A percentile compares a stretch with the other conserved stretches of the same genome.
These are phyloP conservation scores for Anisogramma anomala DNA, from an alignment of 2,329 filamentous ascomycete species.

Conservation along the genomic window DNA sequence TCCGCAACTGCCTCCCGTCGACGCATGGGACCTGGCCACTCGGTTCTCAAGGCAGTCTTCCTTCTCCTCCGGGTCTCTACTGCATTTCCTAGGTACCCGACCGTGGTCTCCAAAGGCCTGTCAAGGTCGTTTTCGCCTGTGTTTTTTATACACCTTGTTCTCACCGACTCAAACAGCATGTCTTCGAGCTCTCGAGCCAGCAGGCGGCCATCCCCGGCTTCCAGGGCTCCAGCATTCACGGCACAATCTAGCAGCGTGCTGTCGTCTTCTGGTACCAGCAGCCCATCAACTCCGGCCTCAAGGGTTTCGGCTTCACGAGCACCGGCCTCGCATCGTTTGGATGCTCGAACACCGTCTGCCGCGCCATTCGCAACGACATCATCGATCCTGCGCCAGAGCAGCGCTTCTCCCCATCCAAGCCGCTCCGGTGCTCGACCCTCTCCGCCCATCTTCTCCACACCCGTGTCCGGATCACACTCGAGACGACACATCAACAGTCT, in stretches of 20 bases:
- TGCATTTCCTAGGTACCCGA: too few species aligned
- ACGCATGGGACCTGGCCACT: too few species aligned
- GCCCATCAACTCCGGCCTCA: neutral
- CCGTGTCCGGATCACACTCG: constrained; percentile 1
- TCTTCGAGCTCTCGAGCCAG: neutral
- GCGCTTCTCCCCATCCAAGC: neutral
- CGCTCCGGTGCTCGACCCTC: constrained; percentile 1
- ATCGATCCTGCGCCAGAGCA: constrained; percentile 1
- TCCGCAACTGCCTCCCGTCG: too few species aligned
- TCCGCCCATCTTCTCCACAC: constrained; percentile 8
- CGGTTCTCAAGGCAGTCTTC: too few species aligned
- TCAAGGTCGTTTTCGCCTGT: too few species aligned
- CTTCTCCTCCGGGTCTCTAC: too few species aligned
- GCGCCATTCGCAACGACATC: neutral
- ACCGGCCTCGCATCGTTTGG: constrained; percentile 4
- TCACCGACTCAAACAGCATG: neutral
- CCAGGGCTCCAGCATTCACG: neutral
- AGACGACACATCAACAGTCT: neutral
- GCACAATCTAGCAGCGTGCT: neutral
- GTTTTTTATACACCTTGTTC: neutral
- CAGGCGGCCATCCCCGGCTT: neutral
- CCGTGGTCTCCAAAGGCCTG: too few species aligned
- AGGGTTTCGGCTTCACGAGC: constrained; percentile 6
- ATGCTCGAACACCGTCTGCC: constrained; percentile 7
- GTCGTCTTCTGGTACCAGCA: neutral